Evolutionary conservation across 345 rosid genomes (phyloP).

Genomic region (Camelina sativa): DNA sequence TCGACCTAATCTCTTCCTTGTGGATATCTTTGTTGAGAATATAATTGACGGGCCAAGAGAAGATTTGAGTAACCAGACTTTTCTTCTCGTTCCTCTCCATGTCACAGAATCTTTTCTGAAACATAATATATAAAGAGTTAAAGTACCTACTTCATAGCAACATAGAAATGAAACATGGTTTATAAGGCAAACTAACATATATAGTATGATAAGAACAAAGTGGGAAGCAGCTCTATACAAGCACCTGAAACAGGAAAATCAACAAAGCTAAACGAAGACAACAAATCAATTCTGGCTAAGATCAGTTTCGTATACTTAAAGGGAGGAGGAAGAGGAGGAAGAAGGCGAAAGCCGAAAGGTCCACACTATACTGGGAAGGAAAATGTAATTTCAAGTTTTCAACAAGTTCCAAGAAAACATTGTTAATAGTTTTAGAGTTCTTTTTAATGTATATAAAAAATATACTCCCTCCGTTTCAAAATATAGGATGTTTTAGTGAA

Average conservation of each 20-base stretch:
- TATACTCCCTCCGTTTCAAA: too few relatives aligned
- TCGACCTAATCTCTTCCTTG: slow-evolving; percentile 40
- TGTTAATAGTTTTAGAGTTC: neutral
- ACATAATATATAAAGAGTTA: slow-evolving; percentile 4
- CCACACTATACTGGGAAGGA: neutral
- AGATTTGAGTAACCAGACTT: slow-evolving; percentile 32
- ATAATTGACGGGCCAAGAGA: slow-evolving; percentile 46
- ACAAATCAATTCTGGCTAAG: too few relatives aligned
- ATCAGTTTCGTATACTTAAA: neutral
- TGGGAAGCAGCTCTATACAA: neutral
- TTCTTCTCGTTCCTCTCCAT: slow-evolving; percentile 19
- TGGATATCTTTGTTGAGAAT: slow-evolving; percentile 39
- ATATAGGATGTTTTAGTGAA: too few relatives aligned
- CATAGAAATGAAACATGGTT: neutral
- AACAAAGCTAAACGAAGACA: too few relatives aligned
- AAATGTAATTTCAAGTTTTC: neutral
- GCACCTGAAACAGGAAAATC: too few relatives aligned
- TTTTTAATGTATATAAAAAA: too few relatives aligned
- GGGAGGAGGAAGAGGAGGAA: neutral
- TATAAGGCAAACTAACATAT: neutral
- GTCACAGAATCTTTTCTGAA: neutral
- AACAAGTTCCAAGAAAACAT: slow-evolving; percentile 15
- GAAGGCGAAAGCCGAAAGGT: slow-evolving; percentile 17
- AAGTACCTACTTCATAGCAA: neutral
- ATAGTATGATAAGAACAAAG: neutral